Evolutionary conservation across 129 eudicot genomes (phyloP).

Genomic region (Dittrichia graveolens): DNA sequence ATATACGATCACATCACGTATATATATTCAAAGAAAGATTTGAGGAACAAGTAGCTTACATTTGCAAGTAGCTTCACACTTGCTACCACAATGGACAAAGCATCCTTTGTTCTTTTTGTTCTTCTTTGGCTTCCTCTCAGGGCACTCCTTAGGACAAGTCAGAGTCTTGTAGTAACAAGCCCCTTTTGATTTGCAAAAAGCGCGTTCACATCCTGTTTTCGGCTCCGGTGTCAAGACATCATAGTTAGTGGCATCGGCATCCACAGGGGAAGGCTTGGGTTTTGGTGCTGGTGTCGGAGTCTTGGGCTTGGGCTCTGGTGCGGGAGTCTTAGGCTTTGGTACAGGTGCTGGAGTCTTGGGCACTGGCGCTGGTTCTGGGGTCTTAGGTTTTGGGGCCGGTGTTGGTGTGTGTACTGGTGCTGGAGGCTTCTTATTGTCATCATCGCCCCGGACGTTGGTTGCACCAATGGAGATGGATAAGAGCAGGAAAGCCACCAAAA

Average conservation of each 20-base stretch:
- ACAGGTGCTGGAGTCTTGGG: neutral
- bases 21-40: constrained; percentile 1
- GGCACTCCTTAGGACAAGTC: constrained; percentile 63
- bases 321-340: neutral
- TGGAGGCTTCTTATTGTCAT: constrained; percentile 21
- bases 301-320: constrained; percentile 10
- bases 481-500: constrained; percentile 50
- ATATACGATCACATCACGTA: too few relatives aligned
- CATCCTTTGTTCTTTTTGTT: constrained; percentile 68
- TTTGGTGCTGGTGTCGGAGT: neutral
- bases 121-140: constrained; percentile 67
- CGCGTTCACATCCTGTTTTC: constrained; percentile 48
- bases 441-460: constrained; percentile 29
- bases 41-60: constrained; percentile 36
- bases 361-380: neutral
- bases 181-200: constrained; percentile 40
- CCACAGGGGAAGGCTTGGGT: constrained; percentile 16
- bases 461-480: constrained; percentile 41
- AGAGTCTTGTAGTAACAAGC: constrained; percentile 48
- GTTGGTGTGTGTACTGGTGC: neutral
- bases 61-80: constrained; percentile 74
- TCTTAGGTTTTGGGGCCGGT: neutral
- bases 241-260: constrained; percentile 43
- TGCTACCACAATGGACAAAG: constrained; percentile 56
- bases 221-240: constrained; percentile 36